Conservation (phyloP, 2,329 filamentous ascomycete genomes). For the Microsporum audouinii region DNA sequence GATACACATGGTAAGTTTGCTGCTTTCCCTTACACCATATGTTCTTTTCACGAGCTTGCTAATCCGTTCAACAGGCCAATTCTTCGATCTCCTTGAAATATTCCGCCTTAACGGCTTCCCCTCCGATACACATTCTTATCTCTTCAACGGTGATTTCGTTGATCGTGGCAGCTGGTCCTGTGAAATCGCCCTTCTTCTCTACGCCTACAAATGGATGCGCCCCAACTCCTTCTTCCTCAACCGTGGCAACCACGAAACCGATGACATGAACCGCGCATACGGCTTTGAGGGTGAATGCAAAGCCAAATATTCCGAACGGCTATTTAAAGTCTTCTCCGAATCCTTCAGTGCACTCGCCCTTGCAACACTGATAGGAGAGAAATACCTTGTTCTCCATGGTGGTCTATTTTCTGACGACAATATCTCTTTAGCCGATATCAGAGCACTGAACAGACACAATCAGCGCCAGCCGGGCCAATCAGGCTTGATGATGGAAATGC, state of each 20-base stretch:
- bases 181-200: constrained; percentile 88
- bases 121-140: constrained; percentile 74
- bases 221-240: constrained; percentile 88
- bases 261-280: constrained; percentile 98
- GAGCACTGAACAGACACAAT: constrained; percentile 79
- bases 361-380: constrained; percentile 80
- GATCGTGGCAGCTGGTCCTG: constrained; percentile 95
- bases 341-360: constrained; percentile 90
- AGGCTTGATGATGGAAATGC: constrained; percentile 99
- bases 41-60: not conserved
- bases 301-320: constrained; percentile 90
- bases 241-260: constrained; percentile 95
- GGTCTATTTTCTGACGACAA: constrained; percentile 93
- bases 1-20: constrained; percentile 71
- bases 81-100: constrained; percentile 92
- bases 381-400: constrained; percentile 86
- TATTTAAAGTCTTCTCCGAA: constrained; percentile 96
- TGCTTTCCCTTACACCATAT: not conserved
- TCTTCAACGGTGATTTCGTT: constrained; percentile 98
- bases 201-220: constrained; percentile 92
- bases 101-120: constrained; percentile 85
- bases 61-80: constrained; percentile 57
- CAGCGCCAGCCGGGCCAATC: constrained; percentile 88
- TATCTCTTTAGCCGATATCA: constrained; percentile 80
- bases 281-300: constrained; percentile 98